Evolutionary conservation across 768 basidiomycete genomes (phyloP), one percentile per base, ranked within the genome.

Genomic region (Podaxis carcinomalis): DNA sequence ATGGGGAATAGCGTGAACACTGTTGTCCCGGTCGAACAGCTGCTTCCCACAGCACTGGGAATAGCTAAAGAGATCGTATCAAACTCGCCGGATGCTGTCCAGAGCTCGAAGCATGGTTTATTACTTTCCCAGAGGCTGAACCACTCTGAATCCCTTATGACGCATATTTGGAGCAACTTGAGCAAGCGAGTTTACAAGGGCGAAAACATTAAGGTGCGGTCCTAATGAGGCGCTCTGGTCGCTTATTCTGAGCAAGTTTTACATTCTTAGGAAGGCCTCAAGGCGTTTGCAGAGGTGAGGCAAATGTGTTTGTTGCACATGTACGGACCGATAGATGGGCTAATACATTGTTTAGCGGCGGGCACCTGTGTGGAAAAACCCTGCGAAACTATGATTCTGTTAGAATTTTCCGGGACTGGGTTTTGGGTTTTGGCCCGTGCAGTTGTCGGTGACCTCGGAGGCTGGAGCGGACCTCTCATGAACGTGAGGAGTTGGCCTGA

Each of bases 51-150:
- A 6, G 92, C 92, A 2, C 71, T 93, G 28, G 73, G 75, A 3
- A 71, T 85, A 59, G 92, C 93, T 2, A 73, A 77, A 56, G 74
- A 81, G 57, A 85, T 93, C 63, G 72, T 73, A 14, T 67, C 69
- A 23, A 90, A 89, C 66, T 92, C 90, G 1, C 93, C 92, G 0
- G 93, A 93, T 69, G 79, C 92, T 0, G 86, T 93, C 1, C 88
- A 89, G 65, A 79, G 83, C 50, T 88, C 90, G 2, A 95, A 93
- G 70, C 76, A 79, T n/a, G 88, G 80, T 0, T 74, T 95, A 7
- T 56, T 89, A 14, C 70, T 88, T 2, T 74, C 82, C 1, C 81
- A 86, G 62, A 74, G 77, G 44, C 77, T 78, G n/a, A 78, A 79
- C 42, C 72, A 84, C 46, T 79, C 84, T 23, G 79, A 84, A 13